A percentile compares a stretch with the other conserved stretches of the same genome.
Evolutionary conservation across 2,329 filamentous ascomycete species (phyloP).

Genomic region (Pestalotiopsis sp.): DNA sequence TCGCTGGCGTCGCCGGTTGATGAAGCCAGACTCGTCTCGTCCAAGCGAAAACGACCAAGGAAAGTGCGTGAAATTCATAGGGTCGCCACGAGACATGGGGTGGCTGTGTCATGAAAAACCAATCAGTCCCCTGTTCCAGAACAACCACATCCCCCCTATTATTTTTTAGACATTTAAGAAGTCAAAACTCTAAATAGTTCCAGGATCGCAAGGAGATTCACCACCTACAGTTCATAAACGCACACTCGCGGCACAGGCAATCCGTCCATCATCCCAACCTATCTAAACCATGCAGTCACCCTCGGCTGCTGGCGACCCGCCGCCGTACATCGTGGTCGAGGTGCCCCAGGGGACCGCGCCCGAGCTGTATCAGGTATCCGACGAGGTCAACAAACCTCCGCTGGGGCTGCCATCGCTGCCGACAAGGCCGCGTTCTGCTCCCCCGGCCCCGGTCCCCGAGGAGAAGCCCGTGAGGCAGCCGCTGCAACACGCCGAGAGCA

Average conservation of each 20-base stretch:
- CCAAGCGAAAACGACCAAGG: background rate
- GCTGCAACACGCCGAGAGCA: background rate
- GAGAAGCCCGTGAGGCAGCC: background rate
- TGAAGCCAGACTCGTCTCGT: background rate
- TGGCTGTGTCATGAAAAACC: background rate
- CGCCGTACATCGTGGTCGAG: conserved; percentile 9
- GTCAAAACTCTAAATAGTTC: background rate
- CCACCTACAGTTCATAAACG: background rate
- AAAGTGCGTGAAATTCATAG: background rate
- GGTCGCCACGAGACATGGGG: background rate
- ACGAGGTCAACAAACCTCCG: background rate
- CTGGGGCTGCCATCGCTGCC: background rate
- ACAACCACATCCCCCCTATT: background rate
- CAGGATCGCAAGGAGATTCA: background rate
- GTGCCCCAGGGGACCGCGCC: background rate
- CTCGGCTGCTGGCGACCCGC: background rate
- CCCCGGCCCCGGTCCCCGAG: background rate
- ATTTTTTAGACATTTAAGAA: background rate
- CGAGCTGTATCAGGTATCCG: background rate
- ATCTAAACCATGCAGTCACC: background rate
- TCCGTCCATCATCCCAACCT: background rate
- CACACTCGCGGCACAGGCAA: background rate
- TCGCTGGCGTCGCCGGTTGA: background rate
- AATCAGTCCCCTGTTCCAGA: background rate
- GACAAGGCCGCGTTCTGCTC: conserved; percentile 3